Evolutionary conservation across 73 alveolate species (phyloP).

Genomic region (Paramecium octaurelia): DNA sequence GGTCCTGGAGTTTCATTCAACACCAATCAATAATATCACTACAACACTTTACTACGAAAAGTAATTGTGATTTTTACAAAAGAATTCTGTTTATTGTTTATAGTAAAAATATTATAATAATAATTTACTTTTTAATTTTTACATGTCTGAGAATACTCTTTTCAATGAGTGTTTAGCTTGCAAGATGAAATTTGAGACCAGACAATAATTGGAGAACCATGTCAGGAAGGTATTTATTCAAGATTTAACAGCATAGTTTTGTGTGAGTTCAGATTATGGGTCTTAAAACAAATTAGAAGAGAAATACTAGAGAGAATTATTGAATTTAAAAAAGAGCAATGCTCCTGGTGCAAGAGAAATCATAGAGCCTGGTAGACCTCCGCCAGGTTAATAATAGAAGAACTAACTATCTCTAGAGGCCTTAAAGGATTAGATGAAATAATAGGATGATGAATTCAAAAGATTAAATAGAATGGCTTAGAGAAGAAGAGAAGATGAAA

Average conservation of each 20-base stretch:
- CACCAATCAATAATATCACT: constrained; percentile 11
- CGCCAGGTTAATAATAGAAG: constrained; percentile 10
- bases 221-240: constrained; percentile 48
- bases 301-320: constrained; percentile 52
- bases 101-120: neutral
- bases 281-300: constrained; percentile 58
- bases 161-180: constrained; percentile 69
- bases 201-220: constrained; percentile 68
- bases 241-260: constrained; percentile 30
- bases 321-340: constrained; percentile 53
- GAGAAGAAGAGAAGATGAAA: constrained; percentile 65
- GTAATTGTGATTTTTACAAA: neutral
- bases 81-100: neutral
- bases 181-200: constrained; percentile 71
- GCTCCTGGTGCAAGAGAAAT: constrained; percentile 56
- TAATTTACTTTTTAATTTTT: neutral
- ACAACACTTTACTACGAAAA: neutral
- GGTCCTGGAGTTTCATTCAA: constrained; percentile 6
- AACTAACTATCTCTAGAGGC: constrained; percentile 54
- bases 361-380: constrained; percentile 8
- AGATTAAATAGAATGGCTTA: constrained; percentile 49
- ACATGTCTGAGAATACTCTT: constrained; percentile 28
- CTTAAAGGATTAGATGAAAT: constrained; percentile 45
- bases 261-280: constrained; percentile 73
- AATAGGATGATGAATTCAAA: constrained; percentile 53